Evolutionary conservation across 2,329 filamentous ascomycete genomes (phyloP).

Genomic region (Colletotrichum somersetense): DNA sequence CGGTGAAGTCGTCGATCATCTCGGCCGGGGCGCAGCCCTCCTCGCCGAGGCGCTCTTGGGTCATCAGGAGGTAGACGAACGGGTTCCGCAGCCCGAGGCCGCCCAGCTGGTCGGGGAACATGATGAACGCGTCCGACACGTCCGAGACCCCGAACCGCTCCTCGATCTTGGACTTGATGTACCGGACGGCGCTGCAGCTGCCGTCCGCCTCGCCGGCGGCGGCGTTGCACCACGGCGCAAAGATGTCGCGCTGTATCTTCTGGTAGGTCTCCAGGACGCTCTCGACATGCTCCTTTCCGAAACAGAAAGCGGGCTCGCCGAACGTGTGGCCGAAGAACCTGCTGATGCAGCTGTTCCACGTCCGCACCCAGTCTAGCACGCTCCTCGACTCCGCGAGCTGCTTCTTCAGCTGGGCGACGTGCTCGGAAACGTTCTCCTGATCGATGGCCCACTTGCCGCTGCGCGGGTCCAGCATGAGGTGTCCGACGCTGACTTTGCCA

Average conservation of each 20-base stretch:
- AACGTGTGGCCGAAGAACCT: constrained; percentile 62
- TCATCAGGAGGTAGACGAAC: too few relatives aligned
- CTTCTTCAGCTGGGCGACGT: constrained; percentile 65
- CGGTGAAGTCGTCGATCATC: too few relatives aligned
- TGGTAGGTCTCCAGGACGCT: constrained; percentile 57
- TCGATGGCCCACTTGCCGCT: constrained; percentile 66
- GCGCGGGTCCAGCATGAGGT: constrained; percentile 62
- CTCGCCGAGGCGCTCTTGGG: too few relatives aligned
- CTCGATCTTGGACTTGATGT: constrained; percentile 49
- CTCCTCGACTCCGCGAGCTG: constrained; percentile 67
- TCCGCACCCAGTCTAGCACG: constrained; percentile 55
- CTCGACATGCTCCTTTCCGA: constrained; percentile 59
- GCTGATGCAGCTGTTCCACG: constrained; percentile 61
- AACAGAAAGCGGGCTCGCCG: constrained; percentile 59
- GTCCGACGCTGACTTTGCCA: constrained; percentile 68
- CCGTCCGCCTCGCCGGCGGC: background rate
- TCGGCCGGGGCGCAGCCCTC: too few relatives aligned
- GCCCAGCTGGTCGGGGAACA: too few relatives aligned
- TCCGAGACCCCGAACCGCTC: constrained; percentile 8
- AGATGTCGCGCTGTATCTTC: constrained; percentile 55
- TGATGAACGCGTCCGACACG: too few relatives aligned
- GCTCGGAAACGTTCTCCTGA: constrained; percentile 63
- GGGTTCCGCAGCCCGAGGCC: too few relatives aligned
- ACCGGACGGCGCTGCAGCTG: constrained; percentile 45
- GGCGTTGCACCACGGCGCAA: constrained; percentile 44